Evolutionary conservation across 106 monocot species (phyloP), one percentile per base, ranked within the genome.

Genomic region (Gastrodia elata): DNA sequence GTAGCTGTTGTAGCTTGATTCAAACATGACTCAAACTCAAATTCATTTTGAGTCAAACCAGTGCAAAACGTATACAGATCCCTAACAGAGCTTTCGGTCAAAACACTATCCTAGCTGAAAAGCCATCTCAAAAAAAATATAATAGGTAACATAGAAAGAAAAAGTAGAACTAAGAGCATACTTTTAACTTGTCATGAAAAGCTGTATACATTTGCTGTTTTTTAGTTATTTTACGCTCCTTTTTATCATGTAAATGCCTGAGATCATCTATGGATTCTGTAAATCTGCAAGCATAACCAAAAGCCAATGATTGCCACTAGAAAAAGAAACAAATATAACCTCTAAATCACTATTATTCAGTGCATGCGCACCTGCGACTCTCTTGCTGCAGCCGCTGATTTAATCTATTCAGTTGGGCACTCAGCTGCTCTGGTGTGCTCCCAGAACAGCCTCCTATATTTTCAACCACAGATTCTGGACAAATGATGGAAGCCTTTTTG

Each of bases 401-500:
- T 59, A 98, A 59, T 84, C 82, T 88, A 48, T 80, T 85, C 55
- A 98, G 73, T 68, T 86, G 78, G 8, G 82, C 79, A 77, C 93
- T 98, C 18, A 98, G 78, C 78, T 91, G 76, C 74, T 93, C 93
- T 14, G 93, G 91, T 37, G 81, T 87, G 78, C 68, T 70, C 16
- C 76, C 86, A 84, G 64, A 68, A 82, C 84, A 91, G 58, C 88
- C 85, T 73, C 91, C 97, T 72, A 93, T 71, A 74, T 84, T 75
- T 82, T 85, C 82, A 67, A 91, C 71, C 34, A 87, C 93, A 78
- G 68, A 56, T 76, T 98, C 93, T 42, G 82, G 72, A 75, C 97
- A 98, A 56, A 98, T 98, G 20, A 88, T 87, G 41, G 97, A 98
- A 65, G 97, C 97, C 82, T 98, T 98, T 68, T 58, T 77, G 75